Conservation (phyloP, 2,329 filamentous ascomycete genomes). For the Neonectria coccinea region DNA sequence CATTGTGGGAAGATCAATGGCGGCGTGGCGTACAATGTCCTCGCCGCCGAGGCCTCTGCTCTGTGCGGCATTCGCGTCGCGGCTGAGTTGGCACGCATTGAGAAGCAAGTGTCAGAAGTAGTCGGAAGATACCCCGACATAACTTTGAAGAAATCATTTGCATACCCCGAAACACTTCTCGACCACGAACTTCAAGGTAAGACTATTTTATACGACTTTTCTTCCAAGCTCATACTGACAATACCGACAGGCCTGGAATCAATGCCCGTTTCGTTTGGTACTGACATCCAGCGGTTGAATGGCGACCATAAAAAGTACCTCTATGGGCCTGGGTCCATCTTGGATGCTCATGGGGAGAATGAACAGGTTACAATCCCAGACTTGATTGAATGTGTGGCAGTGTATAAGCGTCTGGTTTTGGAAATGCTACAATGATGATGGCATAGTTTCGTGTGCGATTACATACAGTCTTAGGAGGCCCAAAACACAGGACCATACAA, state of each 20-base stretch:
- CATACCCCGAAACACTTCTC: constrained; percentile 28
- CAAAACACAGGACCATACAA: background rate
- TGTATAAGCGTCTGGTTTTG: constrained; percentile 32
- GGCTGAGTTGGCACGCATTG: constrained; percentile 16
- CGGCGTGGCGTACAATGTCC: constrained; percentile 32
- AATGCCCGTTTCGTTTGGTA: constrained; percentile 33
- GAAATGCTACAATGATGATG: constrained; percentile 8
- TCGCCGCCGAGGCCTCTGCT: constrained; percentile 27
- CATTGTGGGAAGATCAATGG: constrained; percentile 31
- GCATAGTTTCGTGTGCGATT: background rate
- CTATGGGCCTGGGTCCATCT: constrained; percentile 37
- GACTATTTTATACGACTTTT: background rate
- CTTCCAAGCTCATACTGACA: background rate
- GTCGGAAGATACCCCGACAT: constrained; percentile 26
- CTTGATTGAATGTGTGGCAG: constrained; percentile 29
- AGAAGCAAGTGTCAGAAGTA: constrained; percentile 17
- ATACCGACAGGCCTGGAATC: constrained; percentile 26
- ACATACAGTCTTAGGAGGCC: background rate
- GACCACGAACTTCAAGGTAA: constrained; percentile 30
- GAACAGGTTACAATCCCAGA: constrained; percentile 32
- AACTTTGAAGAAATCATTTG: constrained; percentile 24
- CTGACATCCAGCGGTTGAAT: constrained; percentile 33
- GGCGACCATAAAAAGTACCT: constrained; percentile 34
- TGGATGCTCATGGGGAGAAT: constrained; percentile 35
- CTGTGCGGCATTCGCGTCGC: constrained; percentile 29